These are phyloP conservation scores for Carpinus viminea DNA, from an alignment of 306 rosid species.

Conservation along the genomic window DNA sequence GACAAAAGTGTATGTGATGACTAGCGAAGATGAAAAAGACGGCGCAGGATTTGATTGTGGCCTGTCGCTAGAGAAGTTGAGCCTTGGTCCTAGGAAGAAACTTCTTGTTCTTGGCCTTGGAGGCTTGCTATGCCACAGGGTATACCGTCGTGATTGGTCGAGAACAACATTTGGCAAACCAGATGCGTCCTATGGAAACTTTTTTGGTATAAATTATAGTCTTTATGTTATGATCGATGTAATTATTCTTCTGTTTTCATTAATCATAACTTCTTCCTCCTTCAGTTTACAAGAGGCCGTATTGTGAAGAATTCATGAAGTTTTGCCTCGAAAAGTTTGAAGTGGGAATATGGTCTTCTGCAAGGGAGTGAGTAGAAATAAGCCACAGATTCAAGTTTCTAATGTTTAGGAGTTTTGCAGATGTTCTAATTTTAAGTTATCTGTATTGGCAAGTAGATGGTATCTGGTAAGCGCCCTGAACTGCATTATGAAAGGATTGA, in stretches of 20 bases:
- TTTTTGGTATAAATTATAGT: slow-evolving; percentile 5
- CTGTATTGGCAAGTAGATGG: slow-evolving; percentile 15
- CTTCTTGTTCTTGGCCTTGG: slow-evolving; percentile 24
- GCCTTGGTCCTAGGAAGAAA: slow-evolving; percentile 25
- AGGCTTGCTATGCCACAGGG: slow-evolving; percentile 6
- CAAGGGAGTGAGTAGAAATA: slow-evolving; percentile 26
- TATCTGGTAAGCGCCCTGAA: slow-evolving; percentile 29
- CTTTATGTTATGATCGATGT: not conserved
- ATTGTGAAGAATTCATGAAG: slow-evolving; percentile 35
- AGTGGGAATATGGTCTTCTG: slow-evolving; percentile 50
- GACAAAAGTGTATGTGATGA: too few species aligned
- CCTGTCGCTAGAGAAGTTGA: slow-evolving; percentile 2
- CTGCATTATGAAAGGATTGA: slow-evolving; percentile 28
- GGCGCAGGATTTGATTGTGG: not conserved
- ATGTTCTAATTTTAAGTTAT: not conserved
- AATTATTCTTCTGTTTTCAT: too few species aligned
- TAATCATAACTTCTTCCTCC: not conserved
- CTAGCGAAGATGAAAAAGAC: too few species aligned
- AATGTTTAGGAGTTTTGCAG: not conserved
- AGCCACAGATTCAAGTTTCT: not conserved
- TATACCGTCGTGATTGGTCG: not conserved
- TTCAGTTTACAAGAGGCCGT: slow-evolving; percentile 38
- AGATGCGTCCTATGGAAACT: not conserved
- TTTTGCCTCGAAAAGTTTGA: slow-evolving; percentile 45
- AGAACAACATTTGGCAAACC: not conserved